Evolutionary conservation across 176 grass and related monocot genomes (phyloP), one percentile per base, ranked within the genome.

Genomic region (Chloris gayana): DNA sequence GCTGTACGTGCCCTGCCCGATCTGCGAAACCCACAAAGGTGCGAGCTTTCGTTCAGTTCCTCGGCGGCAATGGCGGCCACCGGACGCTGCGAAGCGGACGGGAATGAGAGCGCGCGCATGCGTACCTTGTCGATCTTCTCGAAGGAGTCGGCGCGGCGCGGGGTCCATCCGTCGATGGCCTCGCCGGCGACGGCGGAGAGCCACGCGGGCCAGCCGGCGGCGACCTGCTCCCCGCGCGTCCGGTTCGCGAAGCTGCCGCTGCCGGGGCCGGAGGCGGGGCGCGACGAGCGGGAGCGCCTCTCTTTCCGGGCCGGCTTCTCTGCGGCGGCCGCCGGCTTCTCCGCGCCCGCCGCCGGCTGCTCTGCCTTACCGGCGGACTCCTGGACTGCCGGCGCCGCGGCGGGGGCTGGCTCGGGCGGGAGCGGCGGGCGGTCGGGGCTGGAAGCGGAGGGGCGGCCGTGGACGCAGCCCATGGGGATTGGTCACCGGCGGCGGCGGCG

Each of bases 61-160:
- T 22, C 64, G 17, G 57, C 25, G 41, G 31, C 87, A 80, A 88
- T 84, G 82, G 63, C 51, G 42, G 62, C 19, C 27, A 64, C 38
- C n/a, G 22, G 60, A 79, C 77, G 73, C 42, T 66, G 44, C 6
- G 85, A 53, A 37, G 15, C 58, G 35, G 58, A 3, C 29, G 42
- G 3, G 66, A 33, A 33, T 6, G 37, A n/a, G 67, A 21, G 58
- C 13, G 31, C 46, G 46, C 14, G 35, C 7, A 25, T 10, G 15
- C 59, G 41, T 85, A 94, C 92, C 92, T 94, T 94, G 75, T 94
- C 89, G 84, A 91, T 91, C 89, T 94, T 94, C 92, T 94, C 92
- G 82, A 94, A 94, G 67, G 89, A 84, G 77, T 94, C 89, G 8
- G 92, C 92, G 61, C 92, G 83, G 34, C 86, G 92, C 9, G 92